Evolutionary conservation across 345 rosid species (phyloP), one percentile per base, ranked within the genome.

Genomic region (Pistacia atlantica): DNA sequence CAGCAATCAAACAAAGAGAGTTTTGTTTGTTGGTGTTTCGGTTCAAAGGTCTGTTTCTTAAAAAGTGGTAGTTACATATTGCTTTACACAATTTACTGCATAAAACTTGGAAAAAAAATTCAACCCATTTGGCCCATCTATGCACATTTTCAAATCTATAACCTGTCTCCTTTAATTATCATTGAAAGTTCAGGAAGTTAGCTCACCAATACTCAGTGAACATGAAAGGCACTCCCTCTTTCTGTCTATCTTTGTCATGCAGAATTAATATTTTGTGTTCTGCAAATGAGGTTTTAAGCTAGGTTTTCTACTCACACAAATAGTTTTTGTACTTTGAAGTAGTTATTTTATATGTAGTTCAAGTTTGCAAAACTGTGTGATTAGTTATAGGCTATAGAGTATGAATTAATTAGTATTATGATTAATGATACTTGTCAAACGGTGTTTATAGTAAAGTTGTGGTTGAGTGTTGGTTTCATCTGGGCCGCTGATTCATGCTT

Each of bases 401-500:
- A 17, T 17, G 8, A 8, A 1, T 8, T 5, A 31, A 63, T 13
- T 16, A 5, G 7, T 16, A 63, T 33, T 45, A 9, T 28, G 35
- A 4, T 3, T 46, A 11, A 46, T 67, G 70, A 11, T 46, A 49
- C 70, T n/a, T 22, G 49, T 67, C 28, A 67, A 48, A 22, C 46
- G 6, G 46, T 42, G 46, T 42, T 42, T 42, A 31, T 31, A 2
- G 33, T 31, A 7, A 42, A 42, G 46, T 42, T 60, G 54, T 4
- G 8, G 60, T 73, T 73, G 77, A 64, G 70, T 64, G 69, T 22
- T 52, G 62, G 61, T 11, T 74, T 74, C 51, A 33, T 2, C 4
- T 74, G 14, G 70, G 70, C 70, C 33, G 62, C 70, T 64, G n/a
- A 42, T 22, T 74, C 77, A 74, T 74, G 77, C 77, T 65, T 65